Evolutionary conservation across 169 alveolate species (phyloP).

Genomic region (Eimeria acervulina): DNA sequence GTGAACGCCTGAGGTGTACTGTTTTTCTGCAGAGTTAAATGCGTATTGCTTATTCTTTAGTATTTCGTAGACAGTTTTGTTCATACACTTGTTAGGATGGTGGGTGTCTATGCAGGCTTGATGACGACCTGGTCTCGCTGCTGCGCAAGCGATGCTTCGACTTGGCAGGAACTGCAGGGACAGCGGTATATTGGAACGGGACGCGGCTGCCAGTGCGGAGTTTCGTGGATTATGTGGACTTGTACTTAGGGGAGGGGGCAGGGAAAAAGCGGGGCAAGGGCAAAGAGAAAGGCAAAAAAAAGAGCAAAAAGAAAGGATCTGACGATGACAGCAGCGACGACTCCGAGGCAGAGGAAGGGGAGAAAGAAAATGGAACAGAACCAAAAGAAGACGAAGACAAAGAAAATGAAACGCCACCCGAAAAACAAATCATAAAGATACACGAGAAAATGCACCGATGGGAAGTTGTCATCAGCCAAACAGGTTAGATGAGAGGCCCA

Average conservation of each 20-base stretch:
- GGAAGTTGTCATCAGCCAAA: slow-evolving; percentile 92
- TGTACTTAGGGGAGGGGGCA: slow-evolving; percentile 90
- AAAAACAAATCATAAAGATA: slow-evolving; percentile 54
- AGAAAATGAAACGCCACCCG: slow-evolving; percentile 34
- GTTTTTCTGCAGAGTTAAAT: no score
- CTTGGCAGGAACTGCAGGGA: slow-evolving; percentile 98
- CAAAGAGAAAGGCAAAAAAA: slow-evolving; percentile 16
- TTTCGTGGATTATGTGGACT: slow-evolving; percentile 96
- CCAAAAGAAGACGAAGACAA: slow-evolving; percentile 26
- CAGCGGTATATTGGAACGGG: slow-evolving; percentile 97
- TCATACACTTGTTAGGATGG: background rate
- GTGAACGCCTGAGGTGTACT: background rate
- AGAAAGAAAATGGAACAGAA: slow-evolving; percentile 49
- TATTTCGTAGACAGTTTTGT: background rate
- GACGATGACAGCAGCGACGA: slow-evolving; percentile 43
- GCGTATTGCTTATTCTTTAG: background rate
- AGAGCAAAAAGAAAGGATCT: slow-evolving; percentile 14
- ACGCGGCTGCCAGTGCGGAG: slow-evolving; percentile 92
- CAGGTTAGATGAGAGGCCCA: slow-evolving; percentile 74
- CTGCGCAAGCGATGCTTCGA: slow-evolving; percentile 98
- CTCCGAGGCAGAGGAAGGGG: background rate
- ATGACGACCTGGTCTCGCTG: slow-evolving; percentile 89
- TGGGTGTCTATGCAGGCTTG: slow-evolving; percentile 65
- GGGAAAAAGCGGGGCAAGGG: slow-evolving; percentile 21
- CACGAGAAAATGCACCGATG: slow-evolving; percentile 91